Percentiles rank a stretch among this genome's conserved stretches.
Evolutionary conservation across 2,329 filamentous ascomycete species (phyloP).

Genomic region (Madurella mycetomatis): DNA sequence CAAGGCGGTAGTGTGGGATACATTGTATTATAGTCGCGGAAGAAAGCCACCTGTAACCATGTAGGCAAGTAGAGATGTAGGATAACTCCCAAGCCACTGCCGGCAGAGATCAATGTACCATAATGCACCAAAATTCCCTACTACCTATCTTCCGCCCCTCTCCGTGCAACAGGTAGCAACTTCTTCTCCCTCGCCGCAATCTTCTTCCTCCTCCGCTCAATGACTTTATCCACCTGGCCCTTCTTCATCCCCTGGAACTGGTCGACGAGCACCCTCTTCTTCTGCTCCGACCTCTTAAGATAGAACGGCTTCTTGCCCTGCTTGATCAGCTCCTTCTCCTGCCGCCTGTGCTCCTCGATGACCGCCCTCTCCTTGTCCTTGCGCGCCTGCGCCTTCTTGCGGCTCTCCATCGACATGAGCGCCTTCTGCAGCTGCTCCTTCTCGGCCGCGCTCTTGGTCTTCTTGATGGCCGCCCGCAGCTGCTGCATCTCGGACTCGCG

Average conservation of each 20-base stretch:
- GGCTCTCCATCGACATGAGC: constrained; percentile 74
- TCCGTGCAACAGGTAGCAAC: constrained; percentile 57
- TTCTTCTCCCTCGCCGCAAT: constrained; percentile 79
- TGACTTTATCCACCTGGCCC: constrained; percentile 75
- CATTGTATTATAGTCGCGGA: constrained; percentile 5
- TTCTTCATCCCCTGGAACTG: constrained; percentile 80
- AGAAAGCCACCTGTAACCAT: not conserved
- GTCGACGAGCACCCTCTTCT: constrained; percentile 76
- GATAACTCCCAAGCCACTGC: not conserved
- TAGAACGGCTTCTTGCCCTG: constrained; percentile 93
- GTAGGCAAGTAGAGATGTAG: not conserved
- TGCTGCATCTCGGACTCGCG: constrained; percentile 75
- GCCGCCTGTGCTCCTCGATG: constrained; percentile 68
- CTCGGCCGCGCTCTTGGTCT: constrained; percentile 57
- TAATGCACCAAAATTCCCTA: constrained; percentile 22
- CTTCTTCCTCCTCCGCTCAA: constrained; percentile 90
- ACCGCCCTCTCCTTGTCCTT: constrained; percentile 68
- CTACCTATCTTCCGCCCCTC: constrained; percentile 33
- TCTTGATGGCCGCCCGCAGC: constrained; percentile 63
- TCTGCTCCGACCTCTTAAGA: constrained; percentile 87
- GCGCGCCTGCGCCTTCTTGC: constrained; percentile 63
- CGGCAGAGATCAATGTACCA: not conserved
- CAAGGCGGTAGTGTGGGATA: not conserved
- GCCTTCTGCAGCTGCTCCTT: constrained; percentile 68
- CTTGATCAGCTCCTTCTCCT: constrained; percentile 78